Base-by-base conservation (phyloP, 139 green algal genomes). In the Haematococcus sp. region DNA sequence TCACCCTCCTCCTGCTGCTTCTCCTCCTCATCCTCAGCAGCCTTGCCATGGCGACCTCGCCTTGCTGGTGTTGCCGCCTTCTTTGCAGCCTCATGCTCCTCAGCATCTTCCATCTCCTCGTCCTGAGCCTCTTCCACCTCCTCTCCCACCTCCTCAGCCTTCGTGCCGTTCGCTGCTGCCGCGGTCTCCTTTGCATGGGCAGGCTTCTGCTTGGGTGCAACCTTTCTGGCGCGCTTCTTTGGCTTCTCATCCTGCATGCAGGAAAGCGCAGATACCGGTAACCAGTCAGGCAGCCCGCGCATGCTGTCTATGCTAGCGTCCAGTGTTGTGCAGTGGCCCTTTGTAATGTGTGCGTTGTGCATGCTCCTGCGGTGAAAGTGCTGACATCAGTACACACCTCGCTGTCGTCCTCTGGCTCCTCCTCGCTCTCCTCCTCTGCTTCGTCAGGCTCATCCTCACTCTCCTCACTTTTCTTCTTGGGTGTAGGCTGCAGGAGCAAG, bases 401-500 rank as follows among this genome's bases (percentile, higher is more conserved):
- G 11, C 40, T 49, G 7, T 69, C 58, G 31, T 65, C 55, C 60
- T 63, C 54, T 3, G 32, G 4, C 33, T 60, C 64, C 22, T 63
- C 65, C 4, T 51, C 4, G 23, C 61, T 54, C 27, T 49, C n/a
- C 32, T 68, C 68, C 40, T 58, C 3, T 22, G 68, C 63, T 32
- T 77, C 54, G 7, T 70, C 43, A n/a, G 61, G 28, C 35, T 83
- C 71, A 16, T 79, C 60, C 51, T 79, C 56, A 58, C 75, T 66
- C n/a, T 76, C 71, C 35, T 73, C 49, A 3, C 70, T 63, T 46
- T 70, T 49, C 44, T 68, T 56, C 58, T 70, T 75, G 2, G 27
- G 4, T 46, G 67, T 66, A 7, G 19, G 28, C 2, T 30, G 30
- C 3, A 49, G 11, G 4, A 4, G 67, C 23, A 30, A 56, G 17